Percentiles rank a stretch among this genome's conserved stretches.
Conservation (phyloP, 192 early-diverging fungal genomes). For the Mortierella hygrophila region DNA sequence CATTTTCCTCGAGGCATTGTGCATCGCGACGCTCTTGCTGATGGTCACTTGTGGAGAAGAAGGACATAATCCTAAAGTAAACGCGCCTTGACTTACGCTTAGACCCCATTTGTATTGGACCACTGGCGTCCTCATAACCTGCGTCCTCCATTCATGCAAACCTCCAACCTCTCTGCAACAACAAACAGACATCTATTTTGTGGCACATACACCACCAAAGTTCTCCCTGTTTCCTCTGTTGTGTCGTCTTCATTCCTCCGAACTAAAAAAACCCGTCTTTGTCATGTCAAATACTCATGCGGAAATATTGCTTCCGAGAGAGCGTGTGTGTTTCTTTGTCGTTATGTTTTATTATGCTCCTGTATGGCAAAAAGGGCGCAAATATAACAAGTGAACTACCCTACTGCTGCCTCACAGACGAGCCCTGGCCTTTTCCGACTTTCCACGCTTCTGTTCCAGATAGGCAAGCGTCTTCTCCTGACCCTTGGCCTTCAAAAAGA, state of each 20-base stretch:
- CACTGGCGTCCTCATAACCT: neutral
- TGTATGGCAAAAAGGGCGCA: neutral
- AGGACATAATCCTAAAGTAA: neutral
- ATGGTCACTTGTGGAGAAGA: neutral
- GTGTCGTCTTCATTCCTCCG: neutral
- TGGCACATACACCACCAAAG: neutral
- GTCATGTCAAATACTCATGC: neutral
- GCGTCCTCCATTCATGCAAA: neutral
- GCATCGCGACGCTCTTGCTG: neutral
- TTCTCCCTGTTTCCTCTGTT: neutral
- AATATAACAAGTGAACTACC: neutral
- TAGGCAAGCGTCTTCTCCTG: constrained; percentile 47
- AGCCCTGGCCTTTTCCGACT: constrained; percentile 35
- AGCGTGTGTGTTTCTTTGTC: neutral
- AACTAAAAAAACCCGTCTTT: neutral
- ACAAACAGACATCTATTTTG: neutral
- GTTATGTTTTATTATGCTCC: neutral
- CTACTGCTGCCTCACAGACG: constrained; percentile 14
- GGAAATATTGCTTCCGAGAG: neutral
- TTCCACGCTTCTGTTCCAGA: constrained; percentile 39
- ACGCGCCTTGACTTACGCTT: neutral
- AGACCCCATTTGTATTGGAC: neutral
- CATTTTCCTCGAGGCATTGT: too few relatives aligned
- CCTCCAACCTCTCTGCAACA: neutral
- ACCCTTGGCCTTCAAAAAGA: constrained; percentile 46